Conservation (phyloP, 257 asterid species). For the Verbascum thapsus region DNA sequence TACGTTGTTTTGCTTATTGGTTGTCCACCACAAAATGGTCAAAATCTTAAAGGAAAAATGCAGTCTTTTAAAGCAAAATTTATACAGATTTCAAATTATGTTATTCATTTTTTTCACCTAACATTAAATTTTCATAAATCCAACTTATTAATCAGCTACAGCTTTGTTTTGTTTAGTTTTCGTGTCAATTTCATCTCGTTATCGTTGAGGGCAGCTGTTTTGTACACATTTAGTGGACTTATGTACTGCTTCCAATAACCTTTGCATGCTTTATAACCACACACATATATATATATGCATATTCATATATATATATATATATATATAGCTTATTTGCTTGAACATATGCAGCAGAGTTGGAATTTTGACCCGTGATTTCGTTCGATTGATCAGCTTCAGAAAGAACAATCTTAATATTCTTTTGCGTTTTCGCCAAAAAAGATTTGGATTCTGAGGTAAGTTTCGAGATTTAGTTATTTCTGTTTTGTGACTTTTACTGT, state of each 20-base stretch:
- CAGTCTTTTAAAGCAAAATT: constrained; percentile 9
- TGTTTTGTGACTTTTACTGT: no score
- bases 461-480: background rate
- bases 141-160: background rate
- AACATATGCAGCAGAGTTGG: background rate
- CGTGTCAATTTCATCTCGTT: constrained; percentile 28
- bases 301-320: constrained; percentile 7
- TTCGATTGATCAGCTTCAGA: background rate
- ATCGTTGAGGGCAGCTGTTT: constrained; percentile 43
- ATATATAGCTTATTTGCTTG: constrained; percentile 20
- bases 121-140: background rate
- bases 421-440: background rate
- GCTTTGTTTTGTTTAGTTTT: background rate
- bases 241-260: constrained; percentile 27
- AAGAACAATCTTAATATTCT: background rate
- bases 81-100: background rate
- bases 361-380: constrained; percentile 8
- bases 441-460: constrained; percentile 30
- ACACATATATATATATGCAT: background rate
- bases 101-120: constrained; percentile 27
- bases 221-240: constrained; percentile 14
- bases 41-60: constrained; percentile 11
- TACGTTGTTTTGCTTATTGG: constrained; percentile 15
- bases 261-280: constrained; percentile 18
- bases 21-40: constrained; percentile 23